A percentile compares a stretch with the other conserved stretches of the same genome.
Evolutionary conservation across 345 rosid species (phyloP).

Genomic region (Acer campestre): DNA sequence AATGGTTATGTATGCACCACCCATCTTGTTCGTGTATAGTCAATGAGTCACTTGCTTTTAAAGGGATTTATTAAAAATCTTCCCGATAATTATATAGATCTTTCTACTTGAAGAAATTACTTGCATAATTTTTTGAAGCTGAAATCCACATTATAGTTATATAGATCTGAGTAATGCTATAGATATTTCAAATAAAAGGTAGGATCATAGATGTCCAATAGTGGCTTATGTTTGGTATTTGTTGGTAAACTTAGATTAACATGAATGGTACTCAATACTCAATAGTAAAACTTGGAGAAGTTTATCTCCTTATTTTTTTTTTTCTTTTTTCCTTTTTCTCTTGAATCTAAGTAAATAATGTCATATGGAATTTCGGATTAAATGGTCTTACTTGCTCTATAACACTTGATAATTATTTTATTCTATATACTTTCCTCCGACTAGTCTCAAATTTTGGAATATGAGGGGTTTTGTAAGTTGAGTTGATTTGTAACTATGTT

Average conservation of each 20-base stretch:
- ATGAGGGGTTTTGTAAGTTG: constrained; percentile 5
- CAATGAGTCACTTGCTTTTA: background rate
- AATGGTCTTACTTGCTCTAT: background rate
- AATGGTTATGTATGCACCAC: background rate
- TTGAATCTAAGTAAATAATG: background rate
- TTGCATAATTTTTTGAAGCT: background rate
- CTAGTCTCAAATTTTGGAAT: background rate
- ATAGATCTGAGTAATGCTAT: background rate
- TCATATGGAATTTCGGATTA: background rate
- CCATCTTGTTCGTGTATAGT: background rate
- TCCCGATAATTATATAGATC: background rate
- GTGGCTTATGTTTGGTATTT: background rate
- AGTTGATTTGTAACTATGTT: constrained; percentile 22
- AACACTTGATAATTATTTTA: background rate
- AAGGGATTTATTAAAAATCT: background rate
- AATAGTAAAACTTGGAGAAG: background rate
- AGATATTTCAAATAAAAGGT: background rate
- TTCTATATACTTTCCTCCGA: background rate
- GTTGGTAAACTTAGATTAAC: background rate
- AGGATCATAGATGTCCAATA: background rate
- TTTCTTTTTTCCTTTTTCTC: background rate
- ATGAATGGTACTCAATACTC: background rate
- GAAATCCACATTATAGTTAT: background rate
- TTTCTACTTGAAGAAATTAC: background rate
- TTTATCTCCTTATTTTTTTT: background rate